A percentile compares a stretch with the other conserved stretches of the same genome.
These are phyloP conservation scores for Spergularia bocconei DNA, from an alignment of 148 eudicot genomes.

Conservation along the genomic window DNA sequence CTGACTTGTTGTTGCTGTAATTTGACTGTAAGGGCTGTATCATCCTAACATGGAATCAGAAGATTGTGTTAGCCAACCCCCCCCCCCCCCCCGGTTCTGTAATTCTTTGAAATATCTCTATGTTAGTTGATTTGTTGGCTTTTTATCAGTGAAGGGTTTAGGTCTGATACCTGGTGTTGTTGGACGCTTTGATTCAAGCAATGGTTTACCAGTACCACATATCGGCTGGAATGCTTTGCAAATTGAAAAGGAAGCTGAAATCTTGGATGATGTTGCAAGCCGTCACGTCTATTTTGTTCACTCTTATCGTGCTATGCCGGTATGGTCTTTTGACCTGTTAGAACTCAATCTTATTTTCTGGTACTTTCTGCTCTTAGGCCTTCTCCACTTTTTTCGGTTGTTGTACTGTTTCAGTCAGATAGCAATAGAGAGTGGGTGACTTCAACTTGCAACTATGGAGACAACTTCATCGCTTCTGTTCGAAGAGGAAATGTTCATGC, in stretches of 20 bases:
- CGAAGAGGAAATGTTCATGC: slow-evolving; percentile 88
- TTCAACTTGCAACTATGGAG: slow-evolving; percentile 90
- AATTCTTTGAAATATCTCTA: background rate
- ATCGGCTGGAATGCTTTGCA: slow-evolving; percentile 94
- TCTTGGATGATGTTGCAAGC: slow-evolving; percentile 69
- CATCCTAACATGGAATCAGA: too few species aligned
- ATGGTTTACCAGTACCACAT: slow-evolving; percentile 83
- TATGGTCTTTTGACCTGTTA: slow-evolving; percentile 31
- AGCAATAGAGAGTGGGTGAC: slow-evolving; percentile 91
- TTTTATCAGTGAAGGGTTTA: slow-evolving; percentile 33
- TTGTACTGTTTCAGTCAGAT: slow-evolving; percentile 49
- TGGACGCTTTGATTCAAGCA: slow-evolving; percentile 82
- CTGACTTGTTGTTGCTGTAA: too few species aligned
- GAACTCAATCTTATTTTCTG: slow-evolving; percentile 3
- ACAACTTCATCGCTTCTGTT: slow-evolving; percentile 76
- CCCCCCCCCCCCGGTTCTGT: background rate
- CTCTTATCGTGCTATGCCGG: slow-evolving; percentile 93
- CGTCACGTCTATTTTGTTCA: slow-evolving; percentile 97
- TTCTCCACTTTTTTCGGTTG: slow-evolving; percentile 9
- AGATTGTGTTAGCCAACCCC: too few species aligned
- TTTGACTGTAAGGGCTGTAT: too few species aligned
- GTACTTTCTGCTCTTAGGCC: slow-evolving; percentile 11
- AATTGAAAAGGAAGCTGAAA: slow-evolving; percentile 55
- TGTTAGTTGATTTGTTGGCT: background rate
- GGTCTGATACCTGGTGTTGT: slow-evolving; percentile 91